These are phyloP conservation scores for Iris macrosiphon DNA, from an alignment of 106 monocot species.

Conservation along the genomic window DNA sequence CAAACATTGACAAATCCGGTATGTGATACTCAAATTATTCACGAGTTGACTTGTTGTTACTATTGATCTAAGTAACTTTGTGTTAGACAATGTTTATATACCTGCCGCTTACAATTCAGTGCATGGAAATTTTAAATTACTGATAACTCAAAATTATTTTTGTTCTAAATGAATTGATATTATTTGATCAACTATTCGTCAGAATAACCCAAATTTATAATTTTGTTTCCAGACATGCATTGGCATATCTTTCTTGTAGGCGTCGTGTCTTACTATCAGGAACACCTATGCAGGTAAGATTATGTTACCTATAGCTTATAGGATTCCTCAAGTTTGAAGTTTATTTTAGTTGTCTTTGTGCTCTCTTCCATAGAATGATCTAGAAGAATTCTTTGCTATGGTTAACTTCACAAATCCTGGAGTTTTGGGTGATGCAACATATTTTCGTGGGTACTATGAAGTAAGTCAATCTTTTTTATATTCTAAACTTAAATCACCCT, in stretches of 20 bases:
- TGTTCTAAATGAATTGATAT: too few relatives aligned
- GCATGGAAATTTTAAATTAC: too few relatives aligned
- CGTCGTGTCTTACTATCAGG: conserved; percentile 75
- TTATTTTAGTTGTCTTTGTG: conserved; percentile 9
- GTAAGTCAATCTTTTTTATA: too few relatives aligned
- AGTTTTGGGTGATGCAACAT: conserved; percentile 68
- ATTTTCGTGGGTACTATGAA: conserved; percentile 86
- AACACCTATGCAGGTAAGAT: conserved; percentile 86
- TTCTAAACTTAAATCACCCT: too few relatives aligned
- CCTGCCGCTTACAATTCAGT: neutral
- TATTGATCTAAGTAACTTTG: neutral
- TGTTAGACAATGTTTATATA: neutral
- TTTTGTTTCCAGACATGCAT: conserved; percentile 39
- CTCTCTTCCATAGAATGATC: conserved; percentile 64
- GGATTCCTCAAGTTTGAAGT: neutral
- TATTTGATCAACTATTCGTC: neutral
- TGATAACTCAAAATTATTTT: too few relatives aligned
- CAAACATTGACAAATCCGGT: conserved; percentile 83
- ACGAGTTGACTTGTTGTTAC: too few relatives aligned
- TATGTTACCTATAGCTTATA: too few relatives aligned
- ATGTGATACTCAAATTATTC: neutral
- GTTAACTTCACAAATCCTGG: conserved; percentile 96
- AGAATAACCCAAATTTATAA: neutral
- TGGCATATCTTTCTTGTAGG: conserved; percentile 76
- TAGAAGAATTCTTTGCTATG: conserved; percentile 94